Evolutionary conservation across 2,329 filamentous ascomycete species (phyloP).

Genomic region (Hymenotorrendiella dingleyae): DNA sequence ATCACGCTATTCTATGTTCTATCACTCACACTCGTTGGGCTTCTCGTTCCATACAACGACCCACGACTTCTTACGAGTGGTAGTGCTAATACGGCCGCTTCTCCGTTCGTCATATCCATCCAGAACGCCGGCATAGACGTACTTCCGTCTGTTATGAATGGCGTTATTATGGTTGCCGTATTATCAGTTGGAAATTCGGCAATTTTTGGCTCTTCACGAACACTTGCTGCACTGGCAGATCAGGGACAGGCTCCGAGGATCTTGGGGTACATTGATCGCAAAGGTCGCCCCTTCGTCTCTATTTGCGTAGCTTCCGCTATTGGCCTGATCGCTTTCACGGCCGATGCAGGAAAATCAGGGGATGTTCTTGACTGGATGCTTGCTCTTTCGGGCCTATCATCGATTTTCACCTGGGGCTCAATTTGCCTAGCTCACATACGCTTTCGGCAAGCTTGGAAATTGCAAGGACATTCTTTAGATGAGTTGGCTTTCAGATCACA

Average conservation of each 20-base stretch:
- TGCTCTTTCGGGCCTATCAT: conserved; percentile 65
- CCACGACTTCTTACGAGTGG: conserved; percentile 51
- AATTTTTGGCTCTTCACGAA: conserved; percentile 86
- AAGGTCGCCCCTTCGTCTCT: conserved; percentile 71
- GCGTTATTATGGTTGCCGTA: conserved; percentile 87
- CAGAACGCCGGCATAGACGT: conserved; percentile 74
- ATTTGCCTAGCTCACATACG: conserved; percentile 91
- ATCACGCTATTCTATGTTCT: conserved; percentile 88
- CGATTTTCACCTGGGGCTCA: conserved; percentile 74
- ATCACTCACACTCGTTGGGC: conserved; percentile 71
- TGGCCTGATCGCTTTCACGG: conserved; percentile 74
- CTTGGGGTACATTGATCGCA: conserved; percentile 74
- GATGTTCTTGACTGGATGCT: conserved; percentile 75
- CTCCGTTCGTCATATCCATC: conserved; percentile 92
- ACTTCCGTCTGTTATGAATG: conserved; percentile 86
- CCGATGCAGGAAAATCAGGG: conserved; percentile 48
- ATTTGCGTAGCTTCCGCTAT: conserved; percentile 62
- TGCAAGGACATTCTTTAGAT: conserved; percentile 61
- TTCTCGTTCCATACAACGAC: conserved; percentile 73
- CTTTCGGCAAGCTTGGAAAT: conserved; percentile 75
- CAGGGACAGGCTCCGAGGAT: conserved; percentile 75
- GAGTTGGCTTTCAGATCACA: conserved; percentile 80
- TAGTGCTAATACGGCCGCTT: conserved; percentile 65
- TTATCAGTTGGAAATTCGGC: conserved; percentile 88
- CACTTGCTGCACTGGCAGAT: conserved; percentile 82